Conservation (phyloP, 2,329 filamentous ascomycete genomes). For the Talaromyces rugulosus region DNA sequence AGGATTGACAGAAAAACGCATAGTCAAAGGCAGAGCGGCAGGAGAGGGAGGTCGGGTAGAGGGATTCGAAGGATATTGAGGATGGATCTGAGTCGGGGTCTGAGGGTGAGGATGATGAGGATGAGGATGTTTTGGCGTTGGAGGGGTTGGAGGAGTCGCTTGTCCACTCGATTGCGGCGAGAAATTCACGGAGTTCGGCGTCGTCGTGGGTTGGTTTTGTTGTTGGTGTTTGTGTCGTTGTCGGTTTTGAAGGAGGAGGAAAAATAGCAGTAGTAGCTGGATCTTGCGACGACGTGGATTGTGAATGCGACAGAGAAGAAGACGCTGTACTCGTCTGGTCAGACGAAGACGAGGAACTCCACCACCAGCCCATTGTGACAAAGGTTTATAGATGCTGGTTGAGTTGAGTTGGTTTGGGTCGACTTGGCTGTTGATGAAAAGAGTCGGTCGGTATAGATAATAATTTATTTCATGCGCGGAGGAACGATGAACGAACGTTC, state of each 20-base stretch:
- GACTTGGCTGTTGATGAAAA: not conserved
- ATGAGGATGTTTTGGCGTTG: not conserved
- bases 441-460: not conserved
- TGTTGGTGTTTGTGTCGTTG: slow-evolving; percentile 37
- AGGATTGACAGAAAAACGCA: slow-evolving; percentile 88
- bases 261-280: not conserved
- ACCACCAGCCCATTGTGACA: slow-evolving; percentile 44
- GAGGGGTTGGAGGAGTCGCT: slow-evolving; percentile 10
- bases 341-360: slow-evolving; percentile 29
- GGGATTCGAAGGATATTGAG: slow-evolving; percentile 57
- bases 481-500: not conserved
- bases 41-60: slow-evolving; percentile 78
- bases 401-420: not conserved
- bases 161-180: slow-evolving; percentile 44
- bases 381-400: not conserved
- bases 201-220: slow-evolving; percentile 38
- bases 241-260: slow-evolving; percentile 11
- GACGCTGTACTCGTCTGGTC: not conserved
- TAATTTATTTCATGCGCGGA: not conserved
- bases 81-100: slow-evolving; percentile 13
- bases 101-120: slow-evolving; percentile 15
- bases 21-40: slow-evolving; percentile 88
- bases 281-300: slow-evolving; percentile 15
- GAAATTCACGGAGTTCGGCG: slow-evolving; percentile 51
- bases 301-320: slow-evolving; percentile 5